phyloP scores from a whole-genome alignment of 345 rosid genomes.

The Cochlearia excelsa region DNA sequence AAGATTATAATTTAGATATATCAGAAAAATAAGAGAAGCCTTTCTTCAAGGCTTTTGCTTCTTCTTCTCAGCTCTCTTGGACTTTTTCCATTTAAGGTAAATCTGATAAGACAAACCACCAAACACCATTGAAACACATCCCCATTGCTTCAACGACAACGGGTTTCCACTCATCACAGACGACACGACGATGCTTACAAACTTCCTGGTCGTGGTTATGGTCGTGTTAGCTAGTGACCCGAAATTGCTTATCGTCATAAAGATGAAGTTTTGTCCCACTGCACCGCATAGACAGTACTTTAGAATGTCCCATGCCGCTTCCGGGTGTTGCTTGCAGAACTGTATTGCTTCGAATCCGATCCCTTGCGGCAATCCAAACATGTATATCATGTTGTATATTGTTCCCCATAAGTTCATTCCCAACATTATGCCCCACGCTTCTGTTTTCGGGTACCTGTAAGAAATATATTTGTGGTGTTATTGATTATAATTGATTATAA shows the following conservation, averaged over 20 bases:
- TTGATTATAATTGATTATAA: background rate
- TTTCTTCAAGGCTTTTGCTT: constrained; percentile 56
- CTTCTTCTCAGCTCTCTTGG: constrained; percentile 69
- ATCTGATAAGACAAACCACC: constrained; percentile 94
- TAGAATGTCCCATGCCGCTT: constrained; percentile 92
- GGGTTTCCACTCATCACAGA: constrained; percentile 86
- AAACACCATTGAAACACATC: constrained; percentile 79
- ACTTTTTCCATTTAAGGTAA: constrained; percentile 75
- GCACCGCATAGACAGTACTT: constrained; percentile 92
- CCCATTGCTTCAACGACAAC: constrained; percentile 86
- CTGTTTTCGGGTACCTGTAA: constrained; percentile 77
- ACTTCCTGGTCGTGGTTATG: constrained; percentile 92
- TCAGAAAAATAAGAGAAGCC: constrained; percentile 18
- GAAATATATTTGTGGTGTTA: background rate
- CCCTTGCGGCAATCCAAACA: constrained; percentile 82
- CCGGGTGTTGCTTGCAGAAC: constrained; percentile 90
- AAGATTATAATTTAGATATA: background rate
- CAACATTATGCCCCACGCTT: constrained; percentile 94
- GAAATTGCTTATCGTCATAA: constrained; percentile 85
- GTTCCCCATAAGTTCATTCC: constrained; percentile 98
- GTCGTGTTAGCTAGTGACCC: constrained; percentile 97
- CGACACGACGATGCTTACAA: constrained; percentile 93
- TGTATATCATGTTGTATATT: constrained; percentile 78
- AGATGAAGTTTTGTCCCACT: constrained; percentile 94
- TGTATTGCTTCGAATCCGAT: constrained; percentile 74